Base-by-base conservation (phyloP, 1,139 yeast genomes). In the Saccharomyces pastorianus region DNA sequence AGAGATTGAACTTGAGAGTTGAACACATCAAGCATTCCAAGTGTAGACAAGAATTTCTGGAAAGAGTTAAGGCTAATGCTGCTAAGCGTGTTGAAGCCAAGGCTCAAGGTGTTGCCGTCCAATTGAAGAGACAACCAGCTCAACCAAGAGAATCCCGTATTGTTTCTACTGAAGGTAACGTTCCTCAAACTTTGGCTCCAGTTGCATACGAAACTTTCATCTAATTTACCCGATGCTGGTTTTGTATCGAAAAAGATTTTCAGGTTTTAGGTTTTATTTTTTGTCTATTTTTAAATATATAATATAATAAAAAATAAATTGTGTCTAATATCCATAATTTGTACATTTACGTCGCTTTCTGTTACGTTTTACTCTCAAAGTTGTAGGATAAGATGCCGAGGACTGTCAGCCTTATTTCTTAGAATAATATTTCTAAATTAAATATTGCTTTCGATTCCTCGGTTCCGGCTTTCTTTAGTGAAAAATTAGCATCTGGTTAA, bases 271-370 rank as follows among this genome's bases (percentile, higher is more conserved):
- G 42, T 34, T 34, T 34, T 34, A 34, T 34, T 34, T 34, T 34
- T 34, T 34, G 42, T 34, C 42, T 34, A 34, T 34, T 34, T 34
- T 34, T 14, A 34, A 51, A 51, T 50, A 51, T 51, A 51, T 51
- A 51, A 51, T 51, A 51, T 48, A 51, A 48, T 48, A 20, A 38
- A 27, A 47, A 47, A 27, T 27, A 47, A 47, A 38, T 38, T 38
- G 44, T 38, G 44, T 38, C 44, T 38, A 38, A 38, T 38, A 38
- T 38, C 44, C 44, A 38, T 38, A 38, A 38, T 38, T 38, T 38
- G 44, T 38, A 38, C 44, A 38, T 38, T 38, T 38, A 38, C n/a
- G 11, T 38, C 2, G 6, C 11, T 38, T 38, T 13, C 17, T 28
- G 8, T 28, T 28, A 5, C 31, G 23, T 20, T 20, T 20, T 20